phyloP scores from a whole-genome alignment of 1,139 yeast genomes.

The Yamadazyma dushanensis region DNA sequence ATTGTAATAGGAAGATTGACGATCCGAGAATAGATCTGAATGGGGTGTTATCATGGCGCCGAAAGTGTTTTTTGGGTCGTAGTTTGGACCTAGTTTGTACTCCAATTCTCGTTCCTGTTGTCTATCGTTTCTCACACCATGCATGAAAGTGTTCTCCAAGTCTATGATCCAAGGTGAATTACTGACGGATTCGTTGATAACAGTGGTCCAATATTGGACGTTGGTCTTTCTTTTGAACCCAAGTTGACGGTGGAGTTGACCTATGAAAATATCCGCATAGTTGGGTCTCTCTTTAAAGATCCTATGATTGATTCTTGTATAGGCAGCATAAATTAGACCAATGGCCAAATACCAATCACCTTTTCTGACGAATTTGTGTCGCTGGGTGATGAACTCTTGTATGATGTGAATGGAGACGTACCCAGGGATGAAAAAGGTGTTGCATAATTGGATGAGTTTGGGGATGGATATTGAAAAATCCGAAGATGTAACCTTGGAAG shows the following conservation, averaged over 20 bases:
- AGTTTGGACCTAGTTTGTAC: conserved; percentile 35
- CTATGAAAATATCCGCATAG: conserved; percentile 45
- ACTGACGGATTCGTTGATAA: conserved; percentile 53
- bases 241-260: conserved; percentile 54
- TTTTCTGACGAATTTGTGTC: conserved; percentile 49
- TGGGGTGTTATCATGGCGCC: conserved; percentile 42
- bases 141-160: conserved; percentile 41
- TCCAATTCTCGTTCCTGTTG: conserved; percentile 27
- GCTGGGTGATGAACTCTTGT: conserved; percentile 50
- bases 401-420: conserved; percentile 50
- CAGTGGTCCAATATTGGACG: conserved; percentile 49
- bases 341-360: conserved; percentile 71
- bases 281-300: conserved; percentile 48
- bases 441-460: conserved; percentile 59
- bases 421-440: conserved; percentile 60
- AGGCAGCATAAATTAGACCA: conserved; percentile 63
- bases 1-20: conserved; percentile 32
- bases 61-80: conserved; percentile 29
- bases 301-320: conserved; percentile 52
- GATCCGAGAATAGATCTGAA: conserved; percentile 25
- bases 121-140: conserved; percentile 23
- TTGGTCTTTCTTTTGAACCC: conserved; percentile 51
- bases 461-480: conserved; percentile 32
- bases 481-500: conserved; percentile 1
- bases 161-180: conserved; percentile 56